Evolutionary conservation across 1,139 yeast species (phyloP), one percentile per base, ranked within the genome.

Genomic region (Wickerhamomyces sp.): DNA sequence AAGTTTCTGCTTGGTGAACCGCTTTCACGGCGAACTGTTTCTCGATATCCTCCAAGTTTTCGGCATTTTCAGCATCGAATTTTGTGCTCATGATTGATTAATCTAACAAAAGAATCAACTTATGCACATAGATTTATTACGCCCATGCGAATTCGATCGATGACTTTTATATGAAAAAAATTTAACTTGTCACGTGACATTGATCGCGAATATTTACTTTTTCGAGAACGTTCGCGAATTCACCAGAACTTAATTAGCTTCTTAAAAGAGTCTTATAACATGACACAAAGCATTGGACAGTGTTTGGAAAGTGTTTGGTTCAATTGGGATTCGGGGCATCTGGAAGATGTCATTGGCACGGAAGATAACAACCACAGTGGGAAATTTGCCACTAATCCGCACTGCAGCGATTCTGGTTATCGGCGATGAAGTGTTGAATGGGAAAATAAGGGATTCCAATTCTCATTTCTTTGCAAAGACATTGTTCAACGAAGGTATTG

Each of bases 21-120:
- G 97, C 98, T 67, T 87, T 89, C 48, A 94, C 98, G 37, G 98
- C 97, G 59, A 92, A 92, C 68, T 90, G 97, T 74, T 79, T 86
- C 65, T 90, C 97, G 57, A 92, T 87, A 48, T 77, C 83, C 55
- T 78, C 83, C 48, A 76, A 63, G 57, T 78, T 78, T 39, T 78
- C 81, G 33, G 84, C 82, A 26, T 62, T 62, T 47, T 78, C 80
- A 27, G 84, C 74, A 48, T 74, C 68, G 50, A 78, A 77, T 16
- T 49, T 46, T 37, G 56, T 29, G 7, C 60, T 51, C 61, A 56
- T 55, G 15, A 26, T 22, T 39, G 30, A 20, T 8, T 25, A 9
- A n/a, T n/a, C n/a, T n/a, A n/a, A n/a, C n/a, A n/a, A n/a, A n/a
- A n/a, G n/a, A 10, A 3, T 3, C 8, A n/a, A 28, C 20, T 6